phyloP scores from a whole-genome alignment of 78 protist species.

The Dictyostelium intermedium region DNA sequence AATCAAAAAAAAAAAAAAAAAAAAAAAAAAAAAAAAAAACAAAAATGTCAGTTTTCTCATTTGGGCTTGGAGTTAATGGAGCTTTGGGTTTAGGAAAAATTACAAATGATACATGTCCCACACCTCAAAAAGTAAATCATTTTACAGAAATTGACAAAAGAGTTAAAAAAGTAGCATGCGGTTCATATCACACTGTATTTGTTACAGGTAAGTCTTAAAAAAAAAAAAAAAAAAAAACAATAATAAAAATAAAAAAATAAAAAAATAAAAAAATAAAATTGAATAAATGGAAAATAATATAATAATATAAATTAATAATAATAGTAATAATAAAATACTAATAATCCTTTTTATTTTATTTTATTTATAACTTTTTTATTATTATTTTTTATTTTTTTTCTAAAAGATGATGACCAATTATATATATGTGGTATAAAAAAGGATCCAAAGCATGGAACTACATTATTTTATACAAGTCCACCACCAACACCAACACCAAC shows the following conservation, averaged over 20 bases:
- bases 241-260: not conserved
- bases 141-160: slow-evolving; percentile 35
- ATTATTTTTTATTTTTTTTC: not conserved
- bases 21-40: not conserved
- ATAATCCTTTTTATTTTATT: no score
- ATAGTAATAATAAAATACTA: no score
- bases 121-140: slow-evolving; percentile 37
- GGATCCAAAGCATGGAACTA: slow-evolving; percentile 56
- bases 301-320: no score
- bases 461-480: slow-evolving; percentile 4
- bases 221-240: not conserved
- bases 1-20: not conserved
- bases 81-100: slow-evolving; percentile 33
- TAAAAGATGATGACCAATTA: slow-evolving; percentile 55
- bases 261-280: no score
- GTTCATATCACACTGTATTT: slow-evolving; percentile 77
- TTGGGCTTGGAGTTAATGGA: slow-evolving; percentile 46
- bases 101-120: not conserved
- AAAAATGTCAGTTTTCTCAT: slow-evolving; percentile 49
- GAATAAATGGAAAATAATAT: no score
- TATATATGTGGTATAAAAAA: slow-evolving; percentile 37
- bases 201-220: slow-evolving; percentile 38
- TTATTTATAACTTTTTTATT: not conserved
- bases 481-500: not conserved
- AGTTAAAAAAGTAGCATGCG: slow-evolving; percentile 62